Percentiles rank a stretch among this genome's conserved stretches.
Evolutionary conservation across 2,329 filamentous ascomycete genomes (phyloP).

Genomic region (Alternaria brassicae): DNA sequence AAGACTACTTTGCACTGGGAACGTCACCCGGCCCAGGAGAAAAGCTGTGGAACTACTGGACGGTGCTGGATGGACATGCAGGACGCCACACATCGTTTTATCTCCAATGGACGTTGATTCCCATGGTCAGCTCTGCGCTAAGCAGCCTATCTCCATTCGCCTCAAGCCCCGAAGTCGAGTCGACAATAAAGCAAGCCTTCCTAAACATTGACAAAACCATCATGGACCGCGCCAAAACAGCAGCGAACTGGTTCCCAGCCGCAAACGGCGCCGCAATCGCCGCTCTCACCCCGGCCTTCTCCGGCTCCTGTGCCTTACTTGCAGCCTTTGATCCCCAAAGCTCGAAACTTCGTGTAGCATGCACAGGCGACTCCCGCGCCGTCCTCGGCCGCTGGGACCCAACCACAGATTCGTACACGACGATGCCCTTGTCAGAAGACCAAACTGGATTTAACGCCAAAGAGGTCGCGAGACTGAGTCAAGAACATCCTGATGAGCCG

Average conservation of each 20-base stretch:
- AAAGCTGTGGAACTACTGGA: conserved; percentile 50
- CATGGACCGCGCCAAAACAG: conserved; percentile 49
- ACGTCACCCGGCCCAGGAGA: conserved; percentile 38
- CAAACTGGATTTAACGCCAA: conserved; percentile 69
- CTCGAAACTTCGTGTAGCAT: conserved; percentile 66
- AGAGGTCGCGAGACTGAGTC: conserved; percentile 63
- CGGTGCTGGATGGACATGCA: conserved; percentile 61
- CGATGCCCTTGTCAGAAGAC: conserved; percentile 66
- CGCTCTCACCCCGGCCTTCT: conserved; percentile 50
- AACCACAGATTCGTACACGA: conserved; percentile 56
- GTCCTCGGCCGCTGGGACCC: conserved; percentile 64
- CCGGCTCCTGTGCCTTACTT: conserved; percentile 70
- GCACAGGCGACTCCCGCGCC: conserved; percentile 71
- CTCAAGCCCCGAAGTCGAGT: conserved; percentile 59
- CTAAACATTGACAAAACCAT: conserved; percentile 65
- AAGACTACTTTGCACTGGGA: conserved; percentile 43
- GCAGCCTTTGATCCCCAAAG: conserved; percentile 65
- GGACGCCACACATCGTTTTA: conserved; percentile 54
- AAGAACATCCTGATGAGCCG: conserved; percentile 68
- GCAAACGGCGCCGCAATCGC: conserved; percentile 38
- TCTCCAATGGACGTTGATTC: conserved; percentile 54
- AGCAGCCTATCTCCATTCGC: conserved; percentile 34
- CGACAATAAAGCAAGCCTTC: conserved; percentile 66
- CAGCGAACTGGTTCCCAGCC: conserved; percentile 50
- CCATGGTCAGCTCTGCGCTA: conserved; percentile 52